Evolutionary conservation across 306 rosid species (phyloP).

Genomic region (Pyrus communis): DNA sequence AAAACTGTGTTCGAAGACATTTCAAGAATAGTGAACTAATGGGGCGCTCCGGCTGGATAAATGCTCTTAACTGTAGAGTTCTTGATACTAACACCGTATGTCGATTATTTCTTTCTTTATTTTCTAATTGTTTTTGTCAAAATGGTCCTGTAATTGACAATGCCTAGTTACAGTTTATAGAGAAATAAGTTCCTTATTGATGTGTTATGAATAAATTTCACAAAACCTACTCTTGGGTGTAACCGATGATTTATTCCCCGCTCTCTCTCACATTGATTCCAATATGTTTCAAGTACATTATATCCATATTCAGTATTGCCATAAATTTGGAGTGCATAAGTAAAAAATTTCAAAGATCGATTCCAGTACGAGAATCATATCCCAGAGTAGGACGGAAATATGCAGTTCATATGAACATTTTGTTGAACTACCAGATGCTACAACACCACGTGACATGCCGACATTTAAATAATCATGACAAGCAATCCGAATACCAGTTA

Average conservation of each 20-base stretch:
- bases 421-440: too few relatives aligned
- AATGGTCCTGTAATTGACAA: not conserved
- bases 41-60: constrained; percentile 1
- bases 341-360: too few relatives aligned
- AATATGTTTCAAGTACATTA: too few relatives aligned
- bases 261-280: too few relatives aligned
- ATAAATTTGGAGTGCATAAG: too few relatives aligned
- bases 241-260: not conserved
- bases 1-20: constrained; percentile 56
- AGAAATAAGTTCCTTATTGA: not conserved
- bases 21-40: constrained; percentile 32
- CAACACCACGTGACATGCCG: too few relatives aligned
- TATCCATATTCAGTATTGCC: too few relatives aligned
- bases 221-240: not conserved
- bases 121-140: not conserved
- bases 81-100: constrained; percentile 23
- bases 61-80: constrained; percentile 21
- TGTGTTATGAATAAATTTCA: too few relatives aligned
- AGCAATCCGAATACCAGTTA: not conserved
- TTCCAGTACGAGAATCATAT: too few relatives aligned
- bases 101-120: not conserved
- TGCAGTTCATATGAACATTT: too few relatives aligned
- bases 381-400: too few relatives aligned
- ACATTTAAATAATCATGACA: not conserved
- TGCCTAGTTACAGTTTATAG: not conserved